Evolutionary conservation across 306 rosid species (phyloP).

Genomic region (Dalbergia cochinchinensis): DNA sequence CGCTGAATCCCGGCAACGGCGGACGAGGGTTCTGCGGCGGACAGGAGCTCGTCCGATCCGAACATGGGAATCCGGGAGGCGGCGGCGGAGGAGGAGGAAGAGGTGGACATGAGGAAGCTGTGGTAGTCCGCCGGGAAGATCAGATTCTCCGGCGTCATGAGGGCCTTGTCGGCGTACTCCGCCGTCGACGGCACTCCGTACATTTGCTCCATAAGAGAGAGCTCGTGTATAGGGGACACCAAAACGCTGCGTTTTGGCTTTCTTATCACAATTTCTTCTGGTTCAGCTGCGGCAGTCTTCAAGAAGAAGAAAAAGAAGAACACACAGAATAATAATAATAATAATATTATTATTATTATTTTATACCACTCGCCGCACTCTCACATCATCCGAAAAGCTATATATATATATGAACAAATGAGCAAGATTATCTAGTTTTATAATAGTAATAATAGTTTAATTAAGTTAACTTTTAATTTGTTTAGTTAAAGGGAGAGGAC

Average conservation of each 20-base stretch:
- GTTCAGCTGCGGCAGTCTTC: slow-evolving; percentile 34
- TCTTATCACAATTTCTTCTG: slow-evolving; percentile 34
- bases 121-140: slow-evolving; percentile 79
- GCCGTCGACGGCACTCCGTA: slow-evolving; percentile 69
- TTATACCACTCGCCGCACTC: slow-evolving; percentile 40
- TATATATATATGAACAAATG: not conserved
- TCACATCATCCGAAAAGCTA: slow-evolving; percentile 20
- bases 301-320: slow-evolving; percentile 40
- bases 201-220: slow-evolving; percentile 74
- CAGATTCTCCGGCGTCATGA: slow-evolving; percentile 92
- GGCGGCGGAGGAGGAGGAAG: slow-evolving; percentile 26
- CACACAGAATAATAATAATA: slow-evolving; percentile 12
- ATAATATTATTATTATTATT: too few relatives aligned
- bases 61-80: slow-evolving; percentile 66
- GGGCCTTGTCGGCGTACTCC: slow-evolving; percentile 72
- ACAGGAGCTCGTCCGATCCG: slow-evolving; percentile 81
- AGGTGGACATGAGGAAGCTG: slow-evolving; percentile 55
- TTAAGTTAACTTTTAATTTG: slow-evolving; percentile 1
- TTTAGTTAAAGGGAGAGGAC: not conserved
- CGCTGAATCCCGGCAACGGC: slow-evolving; percentile 60
- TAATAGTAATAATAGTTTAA: slow-evolving; percentile 1
- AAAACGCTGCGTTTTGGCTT: slow-evolving; percentile 46
- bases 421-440: slow-evolving; percentile 18
- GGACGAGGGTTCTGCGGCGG: slow-evolving; percentile 54
- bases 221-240: not conserved